Conservation (phyloP, 306 rosid genomes). For the Benincasa hispida region DNA sequence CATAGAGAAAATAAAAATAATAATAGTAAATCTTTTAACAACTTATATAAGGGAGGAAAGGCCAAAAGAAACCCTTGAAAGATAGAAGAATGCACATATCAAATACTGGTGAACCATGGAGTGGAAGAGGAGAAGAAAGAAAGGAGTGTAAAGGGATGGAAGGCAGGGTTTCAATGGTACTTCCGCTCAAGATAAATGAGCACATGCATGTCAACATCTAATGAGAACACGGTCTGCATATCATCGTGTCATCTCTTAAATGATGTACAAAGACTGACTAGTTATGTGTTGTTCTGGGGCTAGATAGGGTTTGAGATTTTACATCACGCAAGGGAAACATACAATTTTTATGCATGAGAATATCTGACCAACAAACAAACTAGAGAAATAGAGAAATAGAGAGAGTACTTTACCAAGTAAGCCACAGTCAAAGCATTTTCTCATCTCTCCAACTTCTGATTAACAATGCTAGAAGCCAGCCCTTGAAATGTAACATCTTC, state of each 20-base stretch:
- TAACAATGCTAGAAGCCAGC: neutral
- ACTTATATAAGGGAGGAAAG: too few relatives aligned
- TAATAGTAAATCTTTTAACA: too few relatives aligned
- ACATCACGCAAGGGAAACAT: neutral
- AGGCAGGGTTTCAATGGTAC: too few relatives aligned
- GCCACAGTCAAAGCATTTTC: neutral
- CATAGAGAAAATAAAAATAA: too few relatives aligned
- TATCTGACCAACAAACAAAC: neutral
- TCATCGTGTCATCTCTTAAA: neutral
- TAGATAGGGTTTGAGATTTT: neutral
- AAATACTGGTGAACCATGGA: too few relatives aligned
- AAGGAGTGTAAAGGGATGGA: too few relatives aligned
- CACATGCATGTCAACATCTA: too few relatives aligned
- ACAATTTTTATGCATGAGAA: neutral
- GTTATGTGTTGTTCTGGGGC: neutral
- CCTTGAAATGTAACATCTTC: slow-evolving; percentile 20
- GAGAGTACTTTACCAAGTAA: neutral
- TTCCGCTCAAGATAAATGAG: too few relatives aligned
- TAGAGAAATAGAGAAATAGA: neutral
- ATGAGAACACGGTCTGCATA: too few relatives aligned
- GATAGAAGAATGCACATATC: too few relatives aligned
- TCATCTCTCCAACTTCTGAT: neutral
- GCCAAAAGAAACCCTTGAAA: too few relatives aligned
- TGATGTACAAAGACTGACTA: neutral
- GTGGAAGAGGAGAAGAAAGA: too few relatives aligned